Evolutionary conservation across 768 basidiomycete genomes (phyloP), one percentile per base, ranked within the genome.

Genomic region (Mycena vitilis): DNA sequence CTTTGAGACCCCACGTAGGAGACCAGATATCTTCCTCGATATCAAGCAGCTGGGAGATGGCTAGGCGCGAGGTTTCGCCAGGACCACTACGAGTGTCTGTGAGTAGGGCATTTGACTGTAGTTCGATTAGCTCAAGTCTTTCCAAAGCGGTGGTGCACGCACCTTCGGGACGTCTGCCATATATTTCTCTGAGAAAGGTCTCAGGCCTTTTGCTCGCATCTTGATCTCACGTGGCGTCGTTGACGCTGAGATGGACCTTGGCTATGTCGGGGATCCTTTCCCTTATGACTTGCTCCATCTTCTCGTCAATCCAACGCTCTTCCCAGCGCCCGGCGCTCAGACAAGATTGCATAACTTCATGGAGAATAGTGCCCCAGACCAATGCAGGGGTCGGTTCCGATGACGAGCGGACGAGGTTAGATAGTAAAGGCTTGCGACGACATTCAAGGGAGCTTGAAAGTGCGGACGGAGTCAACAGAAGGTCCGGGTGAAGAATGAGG

Each of bases 21-120:
- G 95, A 96, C 93, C 95, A 98, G 71, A 99, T 97, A 71, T 98
- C 96, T 76, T 99, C 98, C 81, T 99, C 98, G 49, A 97, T 86
- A 65, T 95, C 96, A 69, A 95, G 87, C 7, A 98, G 79, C 36
- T 90, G 82, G 8, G 87, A 82, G 56, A 99, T 89, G 0, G 94
- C 92, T 0, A 98, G 84, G 12, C 86, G 80, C 2, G 90, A 86
- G 1, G 84, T 78, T 49, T 83, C 83, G 18, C 84, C 80, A 1
- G 82, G 78, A 0, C 74, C 73, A 18, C 90, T 83, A 11, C 93
- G 87, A 1, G 89, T 90, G 73, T 96, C 90, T 5, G 85, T 86
- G 10, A 98, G 83, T 40, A 86, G 76, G 0, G 91, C 95, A 16
- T 85, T 80, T 0, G 85, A 77, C 94, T 96, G 70, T 4, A 48